Conservation (phyloP, 2,329 filamentous ascomycete species). For the Diaporthe nobilis region DNA sequence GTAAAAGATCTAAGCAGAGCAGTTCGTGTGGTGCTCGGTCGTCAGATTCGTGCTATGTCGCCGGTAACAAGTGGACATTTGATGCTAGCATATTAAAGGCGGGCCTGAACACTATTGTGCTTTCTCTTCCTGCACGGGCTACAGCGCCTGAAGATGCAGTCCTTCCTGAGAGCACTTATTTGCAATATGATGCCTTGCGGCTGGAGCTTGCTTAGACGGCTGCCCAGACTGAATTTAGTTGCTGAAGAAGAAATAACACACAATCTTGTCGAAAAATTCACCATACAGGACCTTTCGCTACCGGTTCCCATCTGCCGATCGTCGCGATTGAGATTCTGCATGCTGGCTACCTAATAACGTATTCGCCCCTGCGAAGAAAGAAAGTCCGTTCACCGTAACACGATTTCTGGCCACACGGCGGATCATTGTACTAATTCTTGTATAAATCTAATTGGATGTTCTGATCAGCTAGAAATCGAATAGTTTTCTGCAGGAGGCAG, state of each 20-base stretch:
- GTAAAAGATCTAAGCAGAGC: constrained; percentile 14
- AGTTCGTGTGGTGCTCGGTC: constrained; percentile 16
- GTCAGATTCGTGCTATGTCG: constrained; percentile 20
- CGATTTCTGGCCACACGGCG: no score
- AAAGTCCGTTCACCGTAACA: no score
- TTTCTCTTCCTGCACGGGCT: constrained; percentile 11
- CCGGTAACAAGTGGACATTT: constrained; percentile 18
- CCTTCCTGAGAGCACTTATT: constrained; percentile 14
- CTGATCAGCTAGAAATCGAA: no score
- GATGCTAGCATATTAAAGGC: background rate
- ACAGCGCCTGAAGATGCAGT: constrained; percentile 20
- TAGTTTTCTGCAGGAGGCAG: no score
- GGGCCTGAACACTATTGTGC: constrained; percentile 6
- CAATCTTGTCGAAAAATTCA: fast-evolving
- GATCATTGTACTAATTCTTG: no score
- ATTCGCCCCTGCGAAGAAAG: no score
- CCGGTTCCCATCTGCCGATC: no score
- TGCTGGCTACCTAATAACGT: no score
- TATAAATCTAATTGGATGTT: no score
- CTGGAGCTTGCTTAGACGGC: background rate
- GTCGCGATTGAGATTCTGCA: no score
- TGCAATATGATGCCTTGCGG: constrained; percentile 15
- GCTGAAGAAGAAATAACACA: no score
- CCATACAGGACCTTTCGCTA: no score
- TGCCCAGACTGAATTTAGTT: background rate